Conservation (phyloP, 305 asterid genomes). For the Petunia hybrid region DNA sequence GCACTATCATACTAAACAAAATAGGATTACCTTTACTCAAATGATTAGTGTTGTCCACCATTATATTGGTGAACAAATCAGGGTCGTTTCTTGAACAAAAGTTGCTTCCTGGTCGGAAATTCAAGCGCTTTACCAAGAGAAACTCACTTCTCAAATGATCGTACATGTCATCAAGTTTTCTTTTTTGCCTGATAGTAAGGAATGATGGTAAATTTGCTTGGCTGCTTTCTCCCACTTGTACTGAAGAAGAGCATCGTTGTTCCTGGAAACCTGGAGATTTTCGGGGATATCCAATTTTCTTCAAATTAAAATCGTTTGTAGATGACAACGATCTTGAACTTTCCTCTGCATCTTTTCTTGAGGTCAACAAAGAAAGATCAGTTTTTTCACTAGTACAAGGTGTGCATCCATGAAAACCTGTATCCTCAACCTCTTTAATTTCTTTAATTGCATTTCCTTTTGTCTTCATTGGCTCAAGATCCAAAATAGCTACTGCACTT, state of each 20-base stretch:
- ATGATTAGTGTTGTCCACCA: slow-evolving; percentile 72
- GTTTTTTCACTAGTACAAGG: slow-evolving; percentile 29
- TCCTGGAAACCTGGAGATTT: slow-evolving; percentile 52
- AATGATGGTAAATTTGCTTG: slow-evolving; percentile 42
- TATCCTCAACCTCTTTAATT: slow-evolving; percentile 33
- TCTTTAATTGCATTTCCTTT: slow-evolving; percentile 28
- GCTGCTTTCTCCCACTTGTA: slow-evolving; percentile 45
- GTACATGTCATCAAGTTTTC: slow-evolving; percentile 98
- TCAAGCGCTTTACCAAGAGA: slow-evolving; percentile 72
- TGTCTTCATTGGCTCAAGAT: slow-evolving; percentile 33
- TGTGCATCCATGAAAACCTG: slow-evolving; percentile 20
- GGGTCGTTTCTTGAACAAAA: slow-evolving; percentile 72
- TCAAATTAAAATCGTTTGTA: slow-evolving; percentile 31
- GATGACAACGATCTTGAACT: slow-evolving; percentile 33
- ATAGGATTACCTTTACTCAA: slow-evolving; percentile 68
- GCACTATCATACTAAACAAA: slow-evolving; percentile 30
- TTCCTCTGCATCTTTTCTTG: slow-evolving; percentile 33
- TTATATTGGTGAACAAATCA: slow-evolving; percentile 76
- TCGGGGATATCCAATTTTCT: slow-evolving; percentile 35
- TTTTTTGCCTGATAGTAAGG: slow-evolving; percentile 75
- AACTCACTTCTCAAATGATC: slow-evolving; percentile 84
- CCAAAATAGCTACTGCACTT: slow-evolving; percentile 26
- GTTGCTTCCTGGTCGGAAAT: slow-evolving; percentile 77
- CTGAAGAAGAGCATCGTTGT: slow-evolving; percentile 50
- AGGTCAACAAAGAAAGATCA: slow-evolving; percentile 25